Percentiles rank a stretch among this genome's conserved stretches.
phyloP scores from a whole-genome alignment of 2,329 filamentous ascomycete genomes.

The Polytolypa hystricis region DNA sequence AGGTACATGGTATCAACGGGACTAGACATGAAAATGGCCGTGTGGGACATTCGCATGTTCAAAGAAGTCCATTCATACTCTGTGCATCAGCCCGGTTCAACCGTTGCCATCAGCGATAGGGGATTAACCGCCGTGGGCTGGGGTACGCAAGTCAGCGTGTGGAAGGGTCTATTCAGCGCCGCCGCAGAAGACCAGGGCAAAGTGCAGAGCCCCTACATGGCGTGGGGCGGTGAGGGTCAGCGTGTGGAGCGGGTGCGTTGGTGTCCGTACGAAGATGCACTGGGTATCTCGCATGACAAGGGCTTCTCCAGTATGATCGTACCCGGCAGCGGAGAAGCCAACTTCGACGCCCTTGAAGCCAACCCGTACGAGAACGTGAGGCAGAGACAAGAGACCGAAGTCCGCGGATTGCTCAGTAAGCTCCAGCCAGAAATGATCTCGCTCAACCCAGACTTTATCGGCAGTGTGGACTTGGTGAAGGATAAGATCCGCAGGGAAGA shows the following conservation, averaged over 20 bases:
- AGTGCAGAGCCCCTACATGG: conserved; percentile 81
- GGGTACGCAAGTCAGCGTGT: conserved; percentile 80
- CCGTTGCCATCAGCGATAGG: conserved; percentile 77
- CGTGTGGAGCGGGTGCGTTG: conserved; percentile 71
- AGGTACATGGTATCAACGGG: conserved; percentile 92
- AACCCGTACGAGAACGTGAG: conserved; percentile 93
- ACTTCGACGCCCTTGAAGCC: conserved; percentile 84
- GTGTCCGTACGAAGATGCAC: conserved; percentile 90
- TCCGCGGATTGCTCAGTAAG: conserved; percentile 85
- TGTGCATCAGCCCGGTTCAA: conserved; percentile 68
- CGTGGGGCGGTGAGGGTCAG: conserved; percentile 78
- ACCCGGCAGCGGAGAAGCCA: conserved; percentile 90
- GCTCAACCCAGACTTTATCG: conserved; percentile 82
- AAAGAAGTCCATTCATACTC: conserved; percentile 85
- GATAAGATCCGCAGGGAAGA: conserved; percentile 67
- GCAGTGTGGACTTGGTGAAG: conserved; percentile 71
- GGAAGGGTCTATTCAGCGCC: conserved; percentile 80
- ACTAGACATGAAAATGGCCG: conserved; percentile 81
- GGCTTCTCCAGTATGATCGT: conserved; percentile 87
- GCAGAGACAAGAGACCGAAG: conserved; percentile 85
- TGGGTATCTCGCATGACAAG: conserved; percentile 71
- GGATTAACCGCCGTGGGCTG: conserved; percentile 81
- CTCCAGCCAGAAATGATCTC: conserved; percentile 95
- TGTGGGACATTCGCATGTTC: conserved; percentile 93
- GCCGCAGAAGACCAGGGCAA: conserved; percentile 60